A percentile compares a stretch with the other conserved stretches of the same genome.
These are phyloP conservation scores for Schwanniomyces polymorphus DNA, from an alignment of 805 yeast genomes.

Conservation along the genomic window DNA sequence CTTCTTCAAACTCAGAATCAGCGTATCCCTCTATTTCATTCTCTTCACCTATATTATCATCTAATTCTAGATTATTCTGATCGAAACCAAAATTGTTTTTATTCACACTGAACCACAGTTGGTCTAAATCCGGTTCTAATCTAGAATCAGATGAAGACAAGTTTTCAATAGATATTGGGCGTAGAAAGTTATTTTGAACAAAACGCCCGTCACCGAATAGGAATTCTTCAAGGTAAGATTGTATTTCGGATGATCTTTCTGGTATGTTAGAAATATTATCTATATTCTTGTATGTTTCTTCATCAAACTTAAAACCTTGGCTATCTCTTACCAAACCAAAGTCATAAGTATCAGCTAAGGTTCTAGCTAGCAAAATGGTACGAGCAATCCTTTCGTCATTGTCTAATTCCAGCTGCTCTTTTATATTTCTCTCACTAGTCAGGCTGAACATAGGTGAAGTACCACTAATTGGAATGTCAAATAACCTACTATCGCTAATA, in stretches of 20 bases:
- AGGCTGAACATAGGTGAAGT: slow-evolving; percentile 30
- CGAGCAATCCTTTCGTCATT: slow-evolving; percentile 54
- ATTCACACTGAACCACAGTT: slow-evolving; percentile 18
- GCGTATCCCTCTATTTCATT: slow-evolving; percentile 23
- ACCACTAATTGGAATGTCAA: slow-evolving; percentile 71
- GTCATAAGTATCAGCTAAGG: slow-evolving; percentile 50
- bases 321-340: slow-evolving; percentile 55
- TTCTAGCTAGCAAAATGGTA: slow-evolving; percentile 50
- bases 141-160: slow-evolving; percentile 10
- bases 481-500: slow-evolving; percentile 49
- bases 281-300: slow-evolving; percentile 20
- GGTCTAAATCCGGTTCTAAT: slow-evolving; percentile 23
- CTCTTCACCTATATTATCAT: slow-evolving; percentile 16
- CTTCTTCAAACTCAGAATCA: slow-evolving; percentile 32
- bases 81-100: slow-evolving; percentile 6
- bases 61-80: slow-evolving; percentile 13
- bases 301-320: slow-evolving; percentile 46
- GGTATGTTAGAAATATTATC: slow-evolving; percentile 20
- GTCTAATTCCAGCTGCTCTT: slow-evolving; percentile 34
- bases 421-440: slow-evolving; percentile 11
- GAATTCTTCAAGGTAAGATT: slow-evolving; percentile 30
- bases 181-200: slow-evolving; percentile 39
- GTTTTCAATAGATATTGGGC: slow-evolving; percentile 33
- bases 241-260: slow-evolving; percentile 16
- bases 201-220: slow-evolving; percentile 42